Evolutionary conservation across 1,139 yeast genomes (phyloP).

Genomic region (Sporopachydermia cereana): DNA sequence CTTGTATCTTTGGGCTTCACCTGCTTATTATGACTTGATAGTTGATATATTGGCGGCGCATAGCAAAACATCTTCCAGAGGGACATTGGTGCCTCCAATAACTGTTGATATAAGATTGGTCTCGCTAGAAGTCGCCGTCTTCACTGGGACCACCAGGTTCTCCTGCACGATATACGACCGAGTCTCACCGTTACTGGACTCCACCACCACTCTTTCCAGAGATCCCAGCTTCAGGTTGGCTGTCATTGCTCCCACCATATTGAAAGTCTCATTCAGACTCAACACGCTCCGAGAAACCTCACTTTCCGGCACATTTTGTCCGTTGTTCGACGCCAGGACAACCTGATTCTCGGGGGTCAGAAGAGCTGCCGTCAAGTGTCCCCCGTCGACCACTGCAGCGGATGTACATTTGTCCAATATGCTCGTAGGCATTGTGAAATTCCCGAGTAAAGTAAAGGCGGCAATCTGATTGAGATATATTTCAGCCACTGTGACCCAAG

Average conservation of each 20-base stretch:
- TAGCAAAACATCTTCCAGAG: not conserved
- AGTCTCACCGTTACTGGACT: not conserved
- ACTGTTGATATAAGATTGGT: not conserved
- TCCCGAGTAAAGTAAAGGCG: constrained; percentile 1
- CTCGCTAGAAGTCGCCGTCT: not conserved
- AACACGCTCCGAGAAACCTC: not conserved
- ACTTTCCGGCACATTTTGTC: not conserved
- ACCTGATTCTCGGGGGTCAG: not conserved
- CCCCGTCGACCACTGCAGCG: not conserved
- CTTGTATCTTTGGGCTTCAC: too few species aligned
- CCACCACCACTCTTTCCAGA: not conserved
- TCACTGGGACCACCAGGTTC: constrained; percentile 2
- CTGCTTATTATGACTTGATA: too few species aligned
- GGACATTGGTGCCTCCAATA: not conserved
- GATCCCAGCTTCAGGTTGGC: constrained; percentile 2
- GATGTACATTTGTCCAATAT: not conserved
- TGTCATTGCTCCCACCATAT: not conserved
- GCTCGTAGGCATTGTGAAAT: not conserved
- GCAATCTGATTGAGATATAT: too few species aligned
- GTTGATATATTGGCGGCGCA: not conserved
- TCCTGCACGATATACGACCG: not conserved
- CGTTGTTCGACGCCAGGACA: not conserved
- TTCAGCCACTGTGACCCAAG: too few species aligned
- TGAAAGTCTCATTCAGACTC: not conserved
- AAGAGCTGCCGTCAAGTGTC: not conserved